Base-by-base conservation (phyloP, 768 basidiomycete genomes). In the Myochromella boudieri region DNA sequence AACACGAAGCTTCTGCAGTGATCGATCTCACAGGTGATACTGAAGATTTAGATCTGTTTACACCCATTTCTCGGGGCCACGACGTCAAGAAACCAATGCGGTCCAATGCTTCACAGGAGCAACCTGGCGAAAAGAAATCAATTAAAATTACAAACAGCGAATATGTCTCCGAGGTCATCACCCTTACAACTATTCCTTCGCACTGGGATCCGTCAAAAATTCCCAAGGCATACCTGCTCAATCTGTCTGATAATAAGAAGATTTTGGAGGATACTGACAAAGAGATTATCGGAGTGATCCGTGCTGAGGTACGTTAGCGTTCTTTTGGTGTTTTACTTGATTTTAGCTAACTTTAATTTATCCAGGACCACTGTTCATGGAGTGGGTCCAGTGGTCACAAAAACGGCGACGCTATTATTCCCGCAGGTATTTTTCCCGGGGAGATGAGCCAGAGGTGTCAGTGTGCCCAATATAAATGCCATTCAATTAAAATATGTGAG, bases 291-390 rank as follows among this genome's bases (percentile, higher is more conserved):
- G 38, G 38, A 6, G n/a, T 40, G 6, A 40, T 40, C 8, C 38
- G 38, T n/a, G 11, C n/a, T 40, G 38, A 40, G 6, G 38, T 40
- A 21, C 12, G 21, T 20, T 20, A n/a, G n/a, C n/a, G n/a, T n/a
- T n/a, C n/a, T n/a, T 18, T 37, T 18, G 4, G 8, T 37, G 17
- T 7, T 20, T 17, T 18, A 9, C 15, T 15, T 37, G 17, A 17
- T 15, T 11, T 22, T 24, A 11, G n/a, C n/a, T n/a, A n/a, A n/a
- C n/a, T n/a, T 26, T 12, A 15, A 21, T n/a, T 39, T 24, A 8
- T n/a, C n/a, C n/a, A 42, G 41, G 28, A 42, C 11, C 41, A 42
- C 17, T 42, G 41, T 21, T 42, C 41, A 29, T 42, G 41, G 28
- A 17, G 31, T 4, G 41, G 41, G 3, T 42, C 28, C 5, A 18